phyloP scores from a whole-genome alignment of 257 asterid genomes.

The Primulina huaijiensis region DNA sequence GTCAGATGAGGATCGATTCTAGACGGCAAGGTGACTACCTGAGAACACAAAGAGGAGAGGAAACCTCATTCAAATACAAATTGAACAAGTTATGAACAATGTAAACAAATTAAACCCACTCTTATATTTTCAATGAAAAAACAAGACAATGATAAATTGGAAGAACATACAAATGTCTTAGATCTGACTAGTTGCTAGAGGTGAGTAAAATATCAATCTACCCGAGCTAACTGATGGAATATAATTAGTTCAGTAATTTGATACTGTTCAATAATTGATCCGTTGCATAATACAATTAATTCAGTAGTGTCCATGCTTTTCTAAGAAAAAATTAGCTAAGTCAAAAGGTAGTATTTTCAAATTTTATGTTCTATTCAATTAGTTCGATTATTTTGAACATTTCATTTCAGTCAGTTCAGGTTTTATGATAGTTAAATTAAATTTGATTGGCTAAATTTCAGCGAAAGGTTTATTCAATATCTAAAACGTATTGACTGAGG shows the following conservation, averaged over 20 bases:
- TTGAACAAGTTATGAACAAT: background rate
- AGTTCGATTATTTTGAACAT: background rate
- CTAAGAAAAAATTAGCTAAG: no score
- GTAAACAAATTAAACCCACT: background rate
- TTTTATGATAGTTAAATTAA: background rate
- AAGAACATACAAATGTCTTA: background rate
- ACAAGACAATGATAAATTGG: background rate
- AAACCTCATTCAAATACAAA: slow-evolving; percentile 2
- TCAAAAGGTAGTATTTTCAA: no score
- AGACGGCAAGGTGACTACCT: slow-evolving; percentile 86
- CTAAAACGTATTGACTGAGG: no score
- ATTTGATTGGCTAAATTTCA: background rate
- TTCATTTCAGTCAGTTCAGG: background rate
- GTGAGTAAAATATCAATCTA: background rate
- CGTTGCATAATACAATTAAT: no score
- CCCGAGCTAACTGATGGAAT: background rate
- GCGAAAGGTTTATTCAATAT: no score
- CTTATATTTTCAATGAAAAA: background rate
- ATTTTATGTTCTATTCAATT: background rate
- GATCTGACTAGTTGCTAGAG: background rate
- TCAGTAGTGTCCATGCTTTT: no score
- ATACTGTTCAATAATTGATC: no score
- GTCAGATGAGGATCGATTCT: slow-evolving; percentile 96
- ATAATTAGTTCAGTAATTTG: background rate
- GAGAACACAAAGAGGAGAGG: slow-evolving; percentile 25